These are phyloP conservation scores for Darksidea phi DNA, from an alignment of 495 filamentous ascomycete genomes.

Conservation along the genomic window DNA sequence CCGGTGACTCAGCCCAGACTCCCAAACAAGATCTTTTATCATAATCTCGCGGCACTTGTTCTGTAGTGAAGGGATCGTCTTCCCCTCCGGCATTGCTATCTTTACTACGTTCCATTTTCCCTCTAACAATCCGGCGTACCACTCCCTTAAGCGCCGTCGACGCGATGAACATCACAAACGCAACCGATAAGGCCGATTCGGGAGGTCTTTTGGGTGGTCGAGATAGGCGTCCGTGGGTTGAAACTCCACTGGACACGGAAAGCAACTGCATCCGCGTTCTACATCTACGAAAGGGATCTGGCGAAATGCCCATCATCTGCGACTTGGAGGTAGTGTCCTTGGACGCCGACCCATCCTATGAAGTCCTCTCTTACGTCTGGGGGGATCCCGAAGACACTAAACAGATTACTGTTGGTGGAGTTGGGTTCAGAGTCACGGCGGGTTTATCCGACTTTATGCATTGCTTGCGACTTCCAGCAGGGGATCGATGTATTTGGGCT, in stretches of 20 bases:
- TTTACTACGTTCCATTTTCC: too few species aligned
- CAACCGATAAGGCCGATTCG: background rate
- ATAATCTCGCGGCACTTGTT: too few species aligned
- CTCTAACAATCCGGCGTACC: too few species aligned
- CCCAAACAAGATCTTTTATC: too few species aligned
- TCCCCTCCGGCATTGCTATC: too few species aligned
- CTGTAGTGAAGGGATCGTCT: too few species aligned
- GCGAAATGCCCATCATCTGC: background rate
- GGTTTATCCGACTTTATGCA: conserved; percentile 1
- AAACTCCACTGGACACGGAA: background rate
- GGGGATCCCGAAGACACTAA: background rate
- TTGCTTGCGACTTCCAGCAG: background rate
- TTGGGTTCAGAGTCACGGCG: background rate
- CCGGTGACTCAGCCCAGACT: too few species aligned
- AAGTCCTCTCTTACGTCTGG: conserved; percentile 16
- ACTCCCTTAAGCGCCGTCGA: too few species aligned
- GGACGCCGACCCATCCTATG: conserved; percentile 3
- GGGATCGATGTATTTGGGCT: background rate
- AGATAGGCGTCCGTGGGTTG: background rate
- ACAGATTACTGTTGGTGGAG: background rate
- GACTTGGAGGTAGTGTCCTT: background rate
- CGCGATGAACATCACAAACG: too few species aligned
- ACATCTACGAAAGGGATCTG: background rate
- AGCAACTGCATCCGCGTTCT: conserved; percentile 1
- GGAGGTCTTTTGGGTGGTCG: background rate